phyloP scores from a whole-genome alignment of 2,329 filamentous ascomycete species.

The Fusarium concolor region DNA sequence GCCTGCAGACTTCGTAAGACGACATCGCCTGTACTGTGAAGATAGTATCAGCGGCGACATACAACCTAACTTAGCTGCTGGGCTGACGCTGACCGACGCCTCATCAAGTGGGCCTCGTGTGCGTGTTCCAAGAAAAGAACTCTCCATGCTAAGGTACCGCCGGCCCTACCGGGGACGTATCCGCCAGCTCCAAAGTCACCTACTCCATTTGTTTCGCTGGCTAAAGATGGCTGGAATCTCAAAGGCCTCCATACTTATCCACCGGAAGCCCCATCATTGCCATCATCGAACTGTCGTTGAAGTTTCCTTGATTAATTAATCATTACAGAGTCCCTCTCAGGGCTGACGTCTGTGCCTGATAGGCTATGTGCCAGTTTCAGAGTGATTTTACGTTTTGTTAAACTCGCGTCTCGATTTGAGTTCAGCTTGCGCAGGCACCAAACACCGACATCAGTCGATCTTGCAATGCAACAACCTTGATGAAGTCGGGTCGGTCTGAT shows the following conservation, averaged over 20 bases:
- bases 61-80: slow-evolving; percentile 6
- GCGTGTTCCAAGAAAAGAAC: slow-evolving; percentile 38
- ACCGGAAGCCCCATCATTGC: slow-evolving; percentile 18
- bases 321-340: no score
- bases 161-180: slow-evolving; percentile 31
- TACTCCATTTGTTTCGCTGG: slow-evolving; percentile 27
- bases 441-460: not conserved
- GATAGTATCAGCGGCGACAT: no score
- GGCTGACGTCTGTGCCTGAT: not conserved
- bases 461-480: not conserved
- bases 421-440: slow-evolving; percentile 31
- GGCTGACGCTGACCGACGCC: slow-evolving; percentile 30
- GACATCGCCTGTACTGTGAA: no score
- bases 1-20: slow-evolving; percentile 27
- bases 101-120: slow-evolving; percentile 20
- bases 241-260: slow-evolving; percentile 23
- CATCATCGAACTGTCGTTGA: slow-evolving; percentile 16
- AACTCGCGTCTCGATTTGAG: slow-evolving; percentile 9
- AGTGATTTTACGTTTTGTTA: not conserved
- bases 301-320: not conserved
- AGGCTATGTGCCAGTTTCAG: not conserved
- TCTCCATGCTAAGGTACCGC: not conserved
- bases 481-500: slow-evolving; percentile 1
- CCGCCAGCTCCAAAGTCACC: slow-evolving; percentile 23
- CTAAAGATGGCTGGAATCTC: slow-evolving; percentile 22